These are phyloP conservation scores for Scleroderma citrinum DNA, from an alignment of 768 basidiomycete genomes.

Conservation along the genomic window DNA sequence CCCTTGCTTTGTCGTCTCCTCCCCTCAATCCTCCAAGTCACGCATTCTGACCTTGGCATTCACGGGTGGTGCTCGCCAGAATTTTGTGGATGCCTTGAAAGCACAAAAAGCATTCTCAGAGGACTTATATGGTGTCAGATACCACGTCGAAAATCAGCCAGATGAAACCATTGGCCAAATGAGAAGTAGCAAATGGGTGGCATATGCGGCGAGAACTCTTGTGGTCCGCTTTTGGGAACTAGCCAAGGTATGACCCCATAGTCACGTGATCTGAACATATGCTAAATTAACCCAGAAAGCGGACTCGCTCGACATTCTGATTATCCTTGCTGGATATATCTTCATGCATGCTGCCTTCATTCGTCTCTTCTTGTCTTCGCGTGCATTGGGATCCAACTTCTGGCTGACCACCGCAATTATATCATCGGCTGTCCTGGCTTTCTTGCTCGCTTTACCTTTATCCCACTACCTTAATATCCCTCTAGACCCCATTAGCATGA, in stretches of 20 bases:
- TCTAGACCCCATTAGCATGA: constrained; percentile 88
- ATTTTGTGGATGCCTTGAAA: constrained; percentile 40
- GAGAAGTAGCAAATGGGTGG: constrained; percentile 82
- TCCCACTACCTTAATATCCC: constrained; percentile 75
- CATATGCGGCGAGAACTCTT: constrained; percentile 74
- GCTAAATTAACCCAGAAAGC: constrained; percentile 56
- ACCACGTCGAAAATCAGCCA: constrained; percentile 43
- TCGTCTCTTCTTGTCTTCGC: constrained; percentile 81
- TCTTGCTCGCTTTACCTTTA: constrained; percentile 77
- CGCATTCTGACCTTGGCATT: constrained; percentile 48
- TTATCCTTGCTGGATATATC: constrained; percentile 89
- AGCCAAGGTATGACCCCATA: constrained; percentile 52
- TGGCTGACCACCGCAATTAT: constrained; percentile 71
- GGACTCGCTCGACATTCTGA: constrained; percentile 90
- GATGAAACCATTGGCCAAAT: constrained; percentile 59
- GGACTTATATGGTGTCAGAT: constrained; percentile 40
- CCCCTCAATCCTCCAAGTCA: constrained; percentile 30
- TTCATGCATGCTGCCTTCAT: constrained; percentile 96
- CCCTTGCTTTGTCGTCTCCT: constrained; percentile 38
- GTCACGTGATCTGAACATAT: constrained; percentile 4
- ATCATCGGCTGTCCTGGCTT: constrained; percentile 73
- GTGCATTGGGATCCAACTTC: constrained; percentile 73
- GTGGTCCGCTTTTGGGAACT: constrained; percentile 82
- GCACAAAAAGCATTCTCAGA: constrained; percentile 22
- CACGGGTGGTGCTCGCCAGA: constrained; percentile 41